Evolutionary conservation across 176 grass and related monocot genomes (phyloP), one percentile per base, ranked within the genome.

Genomic region (Cymbopogon citratus): DNA sequence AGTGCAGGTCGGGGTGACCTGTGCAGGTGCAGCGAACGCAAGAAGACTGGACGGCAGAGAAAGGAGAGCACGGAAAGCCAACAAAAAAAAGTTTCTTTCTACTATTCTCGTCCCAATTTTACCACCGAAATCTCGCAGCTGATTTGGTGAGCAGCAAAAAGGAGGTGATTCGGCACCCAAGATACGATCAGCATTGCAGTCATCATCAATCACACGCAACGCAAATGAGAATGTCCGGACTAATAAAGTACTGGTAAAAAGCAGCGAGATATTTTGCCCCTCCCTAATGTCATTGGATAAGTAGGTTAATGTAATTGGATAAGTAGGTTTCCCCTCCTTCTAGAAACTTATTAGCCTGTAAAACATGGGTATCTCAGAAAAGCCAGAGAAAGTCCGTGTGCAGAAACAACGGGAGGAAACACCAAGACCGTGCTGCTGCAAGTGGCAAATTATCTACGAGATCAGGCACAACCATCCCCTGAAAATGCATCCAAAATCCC

Each of bases 311-410:
- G n/a, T n/a, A n/a, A n/a, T n/a, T n/a, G n/a, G n/a, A n/a, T n/a
- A n/a, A n/a, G n/a, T n/a, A n/a, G n/a, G n/a, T n/a, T 12, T 0
- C 13, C 21, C 18, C 18, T 43, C 29, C 10, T 79, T 86, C 88
- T 74, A 86, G 84, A 90, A 86, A 40, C 73, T 78, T 12, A 40
- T 40, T 78, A 29, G 26, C 10, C 7, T 72, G n/a, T 34, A 31
- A 3, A 6, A 38, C 72, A 3, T 21, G 77, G 62, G 66, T 48
- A 64, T 80, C 64, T 75, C 70, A 39, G 71, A 76, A 68, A 76
- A 48, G 31, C 63, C 31, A n/a, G 31, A 16, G 19, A 44, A 82
- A 78, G 56, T 8, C 57, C 59, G 63, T 86, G 73, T 7, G 21
- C 78, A n/a, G 48, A 12, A 86, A 83, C 74, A 21, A 26, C 9